These are phyloP conservation scores for Pluteus cervinus DNA, from an alignment of 768 basidiomycete species.

Conservation along the genomic window DNA sequence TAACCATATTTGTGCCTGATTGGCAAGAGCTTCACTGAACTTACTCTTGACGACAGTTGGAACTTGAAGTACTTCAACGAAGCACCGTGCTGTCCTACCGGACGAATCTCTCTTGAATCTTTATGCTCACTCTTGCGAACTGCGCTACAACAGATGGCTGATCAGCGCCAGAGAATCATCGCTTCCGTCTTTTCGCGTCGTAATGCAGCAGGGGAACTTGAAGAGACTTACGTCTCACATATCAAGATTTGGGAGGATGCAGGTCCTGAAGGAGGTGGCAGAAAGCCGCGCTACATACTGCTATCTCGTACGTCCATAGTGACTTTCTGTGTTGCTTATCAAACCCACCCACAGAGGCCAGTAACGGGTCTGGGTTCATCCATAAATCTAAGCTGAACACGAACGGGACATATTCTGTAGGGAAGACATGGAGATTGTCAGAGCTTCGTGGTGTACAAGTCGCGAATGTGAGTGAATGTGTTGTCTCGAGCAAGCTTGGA, in stretches of 20 bases:
- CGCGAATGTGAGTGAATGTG: conserved; percentile 46
- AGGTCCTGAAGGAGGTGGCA: conserved; percentile 55
- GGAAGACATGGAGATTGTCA: conserved; percentile 88
- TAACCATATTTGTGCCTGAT: no score
- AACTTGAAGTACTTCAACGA: no score
- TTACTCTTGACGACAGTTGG: no score
- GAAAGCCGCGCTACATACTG: conserved; percentile 87
- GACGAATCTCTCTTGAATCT: no score
- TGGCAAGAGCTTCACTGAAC: no score
- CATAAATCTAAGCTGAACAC: conserved; percentile 97
- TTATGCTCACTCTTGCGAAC: no score
- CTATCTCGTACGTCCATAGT: conserved; percentile 67
- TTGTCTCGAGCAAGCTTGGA: conserved; percentile 2
- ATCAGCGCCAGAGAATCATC: conserved; percentile 67
- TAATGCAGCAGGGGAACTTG: conserved; percentile 54
- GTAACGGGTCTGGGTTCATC: conserved; percentile 61
- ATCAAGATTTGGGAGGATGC: conserved; percentile 93
- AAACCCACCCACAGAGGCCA: conserved; percentile 40
- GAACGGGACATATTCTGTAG: conserved; percentile 92
- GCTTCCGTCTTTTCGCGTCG: conserved; percentile 76
- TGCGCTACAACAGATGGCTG: no score
- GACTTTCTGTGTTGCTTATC: conserved; percentile 4
- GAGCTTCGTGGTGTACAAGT: conserved; percentile 83
- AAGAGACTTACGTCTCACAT: conserved; percentile 82
- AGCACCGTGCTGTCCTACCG: no score